Conservation (phyloP, 2,329 filamentous ascomycete genomes). For the Colletotrichum sp. region DNA sequence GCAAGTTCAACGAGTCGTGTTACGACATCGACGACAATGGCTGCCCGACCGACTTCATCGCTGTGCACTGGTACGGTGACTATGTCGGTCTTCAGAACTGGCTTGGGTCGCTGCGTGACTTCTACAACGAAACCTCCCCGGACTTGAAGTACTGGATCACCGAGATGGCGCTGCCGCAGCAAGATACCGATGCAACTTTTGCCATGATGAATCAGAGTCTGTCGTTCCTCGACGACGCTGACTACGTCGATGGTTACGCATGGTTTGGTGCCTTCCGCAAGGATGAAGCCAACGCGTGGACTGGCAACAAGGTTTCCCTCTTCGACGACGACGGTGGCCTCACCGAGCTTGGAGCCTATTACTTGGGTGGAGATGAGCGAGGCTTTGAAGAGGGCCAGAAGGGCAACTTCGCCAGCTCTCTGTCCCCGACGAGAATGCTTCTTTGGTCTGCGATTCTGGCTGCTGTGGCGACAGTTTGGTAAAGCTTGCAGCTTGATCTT, state of each 20-base stretch:
- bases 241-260: conserved; percentile 41
- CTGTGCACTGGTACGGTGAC: conserved; percentile 47
- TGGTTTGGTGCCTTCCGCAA: conserved; percentile 46
- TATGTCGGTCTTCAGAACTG: conserved; percentile 38
- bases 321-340: conserved; percentile 41
- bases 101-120: conserved; percentile 37
- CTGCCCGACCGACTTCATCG: conserved; percentile 45
- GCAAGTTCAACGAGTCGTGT: conserved; percentile 43
- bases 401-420: neutral
- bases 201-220: conserved; percentile 46
- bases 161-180: conserved; percentile 43
- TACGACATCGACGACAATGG: conserved; percentile 41
- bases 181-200: conserved; percentile 34
- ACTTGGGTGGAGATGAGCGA: conserved; percentile 41
- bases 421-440: neutral
- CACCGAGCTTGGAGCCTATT: conserved; percentile 41
- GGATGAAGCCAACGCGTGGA: conserved; percentile 43
- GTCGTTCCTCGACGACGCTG: conserved; percentile 34
- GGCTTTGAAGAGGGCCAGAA: conserved; percentile 39
- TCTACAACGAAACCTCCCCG: conserved; percentile 33
- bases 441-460: neutral
- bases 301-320: conserved; percentile 40
- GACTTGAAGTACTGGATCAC: conserved; percentile 41
- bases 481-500: neutral
- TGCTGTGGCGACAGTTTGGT: neutral